phyloP scores from a whole-genome alignment of 108 stramenopile species.

The Fistulifera pelliculosa region DNA sequence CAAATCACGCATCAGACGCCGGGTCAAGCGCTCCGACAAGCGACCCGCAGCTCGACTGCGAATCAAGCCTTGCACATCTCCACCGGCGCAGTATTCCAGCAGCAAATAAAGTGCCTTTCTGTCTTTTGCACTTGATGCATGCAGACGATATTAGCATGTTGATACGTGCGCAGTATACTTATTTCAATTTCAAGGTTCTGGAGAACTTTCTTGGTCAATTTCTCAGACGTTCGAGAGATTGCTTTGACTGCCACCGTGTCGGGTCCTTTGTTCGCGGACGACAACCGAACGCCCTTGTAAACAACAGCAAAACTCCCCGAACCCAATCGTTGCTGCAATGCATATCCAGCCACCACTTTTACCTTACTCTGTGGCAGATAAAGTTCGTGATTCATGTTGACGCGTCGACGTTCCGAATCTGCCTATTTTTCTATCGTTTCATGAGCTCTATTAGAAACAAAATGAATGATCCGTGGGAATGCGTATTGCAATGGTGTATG shows the following conservation, averaged over 20 bases:
- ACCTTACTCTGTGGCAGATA: conserved; percentile 3
- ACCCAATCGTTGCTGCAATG: conserved; percentile 52
- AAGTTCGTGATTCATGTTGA: too few relatives aligned
- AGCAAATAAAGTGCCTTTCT: conserved; percentile 80
- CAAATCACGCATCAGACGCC: conserved; percentile 87
- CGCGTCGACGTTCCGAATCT: too few relatives aligned
- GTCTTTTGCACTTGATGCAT: conserved; percentile 83
- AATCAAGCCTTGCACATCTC: conserved; percentile 88
- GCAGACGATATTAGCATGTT: conserved; percentile 87
- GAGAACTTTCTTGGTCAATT: conserved; percentile 89
- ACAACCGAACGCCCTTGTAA: conserved; percentile 57
- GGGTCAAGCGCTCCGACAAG: conserved; percentile 69
- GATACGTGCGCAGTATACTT: conserved; percentile 82
- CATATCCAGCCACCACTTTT: conserved; percentile 65
- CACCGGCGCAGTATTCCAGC: conserved; percentile 94
- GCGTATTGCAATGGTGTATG: too few relatives aligned
- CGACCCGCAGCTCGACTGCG: conserved; percentile 57
- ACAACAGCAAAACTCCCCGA: conserved; percentile 80
- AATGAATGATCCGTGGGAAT: too few relatives aligned
- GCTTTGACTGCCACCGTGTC: conserved; percentile 85
- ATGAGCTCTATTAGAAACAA: too few relatives aligned
- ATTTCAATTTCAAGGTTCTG: conserved; percentile 96
- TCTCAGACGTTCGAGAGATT: conserved; percentile 72
- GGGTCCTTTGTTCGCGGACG: conserved; percentile 14
- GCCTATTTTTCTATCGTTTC: too few relatives aligned